A percentile compares a stretch with the other conserved stretches of the same genome.
Evolutionary conservation across 179 eudicot genomes (phyloP).

Genomic region (Spergularia azorica): DNA sequence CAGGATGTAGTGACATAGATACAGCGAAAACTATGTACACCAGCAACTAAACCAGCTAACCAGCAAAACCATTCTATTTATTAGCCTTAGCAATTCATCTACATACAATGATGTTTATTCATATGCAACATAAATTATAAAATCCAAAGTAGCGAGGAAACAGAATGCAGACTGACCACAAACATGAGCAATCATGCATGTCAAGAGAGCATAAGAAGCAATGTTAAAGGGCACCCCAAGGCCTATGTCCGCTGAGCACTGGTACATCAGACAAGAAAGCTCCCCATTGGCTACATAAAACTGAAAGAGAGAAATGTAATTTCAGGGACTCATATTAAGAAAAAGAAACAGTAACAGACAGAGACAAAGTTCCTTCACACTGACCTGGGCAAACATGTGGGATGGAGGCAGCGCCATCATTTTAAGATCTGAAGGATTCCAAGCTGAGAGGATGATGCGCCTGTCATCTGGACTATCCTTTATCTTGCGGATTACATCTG

Average conservation of each 20-base stretch:
- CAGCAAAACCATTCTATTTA: neutral
- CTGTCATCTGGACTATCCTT: constrained; percentile 88
- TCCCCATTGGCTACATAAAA: constrained; percentile 92
- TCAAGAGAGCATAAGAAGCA: constrained; percentile 83
- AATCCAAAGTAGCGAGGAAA: neutral
- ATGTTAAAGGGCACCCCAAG: constrained; percentile 91
- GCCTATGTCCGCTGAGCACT: constrained; percentile 97
- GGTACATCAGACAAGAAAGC: constrained; percentile 95
- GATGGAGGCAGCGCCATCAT: constrained; percentile 89
- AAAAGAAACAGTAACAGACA: neutral
- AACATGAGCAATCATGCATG: constrained; percentile 93
- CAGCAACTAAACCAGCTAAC: neutral
- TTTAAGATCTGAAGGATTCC: constrained; percentile 88
- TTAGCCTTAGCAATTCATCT: neutral
- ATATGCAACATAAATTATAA: neutral
- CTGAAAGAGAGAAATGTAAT: constrained; percentile 43
- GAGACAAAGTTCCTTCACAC: neutral
- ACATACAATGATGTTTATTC: neutral
- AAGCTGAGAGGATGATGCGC: constrained; percentile 85
- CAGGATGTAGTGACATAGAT: neutral
- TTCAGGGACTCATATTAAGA: neutral
- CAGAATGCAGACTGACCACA: constrained; percentile 63
- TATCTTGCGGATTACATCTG: constrained; percentile 79
- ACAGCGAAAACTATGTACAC: neutral
- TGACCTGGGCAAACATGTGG: constrained; percentile 90